Evolutionary conservation across 352 stramenopile species (phyloP), one percentile per base, ranked within the genome.

Genomic region (Phytophthora colocasiae): DNA sequence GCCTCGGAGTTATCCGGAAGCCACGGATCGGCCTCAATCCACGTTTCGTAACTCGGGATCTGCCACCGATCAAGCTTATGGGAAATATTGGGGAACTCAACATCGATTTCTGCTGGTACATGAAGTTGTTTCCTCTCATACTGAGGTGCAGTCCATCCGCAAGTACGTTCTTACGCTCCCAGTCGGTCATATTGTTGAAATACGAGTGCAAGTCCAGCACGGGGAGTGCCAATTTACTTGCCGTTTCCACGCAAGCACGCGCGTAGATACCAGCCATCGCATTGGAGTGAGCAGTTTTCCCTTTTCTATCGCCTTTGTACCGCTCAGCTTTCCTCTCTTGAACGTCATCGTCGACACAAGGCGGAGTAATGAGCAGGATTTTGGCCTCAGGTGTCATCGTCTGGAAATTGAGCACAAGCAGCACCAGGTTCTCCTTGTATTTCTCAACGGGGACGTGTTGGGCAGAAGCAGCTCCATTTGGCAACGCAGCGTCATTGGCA

Each of bases 141-240:
- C 60, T 81, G 22, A 91, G 71, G 43, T 91, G 82, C 41, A 89
- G 76, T 1, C 82, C 82, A 50, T 89, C 81, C 2, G 55, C 47
- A 39, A 74, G 72, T 26, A 60, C 15, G 40, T 57, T n/a, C 51
- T 67, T 44, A 34, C 69, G 69, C 56, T 81, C 38, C 39, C 69
- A 67, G 43, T 71, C 53, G 8, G 41, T 34, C 68, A 76, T 60
- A 34, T 68, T 58, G 51, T 81, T 81, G 50, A 87, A 81, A 22
- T 69, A 63, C 8, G 47, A 43, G 55, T 81, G 69, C 36, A 87
- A 46, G 46, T 87, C 73, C 8, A 90, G 69, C 45, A 78, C 69
- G 0, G 67, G 47, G 12, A 88, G 56, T 11, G 47, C 38, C 15
- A 71, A 60, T 2, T 63, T 58, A 1, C n/a, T 41, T 1, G 71